phyloP scores from a whole-genome alignment of 768 basidiomycete species.

The Russula dissimulans region DNA sequence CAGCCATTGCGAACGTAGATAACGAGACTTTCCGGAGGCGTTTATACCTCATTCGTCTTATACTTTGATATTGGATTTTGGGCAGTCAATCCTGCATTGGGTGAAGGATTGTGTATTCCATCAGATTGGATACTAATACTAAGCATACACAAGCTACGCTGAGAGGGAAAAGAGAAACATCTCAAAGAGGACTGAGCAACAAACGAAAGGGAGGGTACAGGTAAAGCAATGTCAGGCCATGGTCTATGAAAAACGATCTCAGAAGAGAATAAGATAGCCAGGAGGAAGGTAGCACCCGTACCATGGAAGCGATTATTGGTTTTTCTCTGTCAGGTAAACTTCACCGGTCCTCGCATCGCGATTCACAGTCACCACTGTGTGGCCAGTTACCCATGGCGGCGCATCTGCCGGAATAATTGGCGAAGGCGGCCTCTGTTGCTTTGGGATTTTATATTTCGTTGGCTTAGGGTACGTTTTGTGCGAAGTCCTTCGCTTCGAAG shows the following conservation, averaged over 20 bases:
- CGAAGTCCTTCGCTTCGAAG: not conserved
- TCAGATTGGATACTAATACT: not conserved
- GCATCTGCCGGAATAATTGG: slow-evolving; percentile 7
- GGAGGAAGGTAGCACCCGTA: not conserved
- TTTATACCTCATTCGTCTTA: no score
- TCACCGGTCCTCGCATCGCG: not conserved
- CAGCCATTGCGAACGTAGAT: no score
- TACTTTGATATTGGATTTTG: no score
- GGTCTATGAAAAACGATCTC: not conserved
- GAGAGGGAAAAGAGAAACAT: not conserved
- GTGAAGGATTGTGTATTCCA: not conserved
- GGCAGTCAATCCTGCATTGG: not conserved
- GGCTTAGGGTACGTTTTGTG: not conserved
- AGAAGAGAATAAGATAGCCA: not conserved
- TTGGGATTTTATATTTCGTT: slow-evolving; percentile 4
- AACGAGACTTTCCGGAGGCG: no score
- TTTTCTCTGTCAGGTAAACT: slow-evolving; percentile 13
- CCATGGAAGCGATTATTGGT: not conserved
- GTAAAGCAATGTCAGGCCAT: not conserved
- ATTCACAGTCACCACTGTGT: slow-evolving; percentile 7
- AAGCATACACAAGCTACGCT: not conserved
- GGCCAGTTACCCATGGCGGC: slow-evolving; percentile 16
- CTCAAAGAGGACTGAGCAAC: not conserved
- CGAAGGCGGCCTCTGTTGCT: not conserved
- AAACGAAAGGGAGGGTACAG: not conserved